Evolutionary conservation across 805 yeast genomes (phyloP), one percentile per base, ranked within the genome.

Genomic region (Jamesozyma rosinii): DNA sequence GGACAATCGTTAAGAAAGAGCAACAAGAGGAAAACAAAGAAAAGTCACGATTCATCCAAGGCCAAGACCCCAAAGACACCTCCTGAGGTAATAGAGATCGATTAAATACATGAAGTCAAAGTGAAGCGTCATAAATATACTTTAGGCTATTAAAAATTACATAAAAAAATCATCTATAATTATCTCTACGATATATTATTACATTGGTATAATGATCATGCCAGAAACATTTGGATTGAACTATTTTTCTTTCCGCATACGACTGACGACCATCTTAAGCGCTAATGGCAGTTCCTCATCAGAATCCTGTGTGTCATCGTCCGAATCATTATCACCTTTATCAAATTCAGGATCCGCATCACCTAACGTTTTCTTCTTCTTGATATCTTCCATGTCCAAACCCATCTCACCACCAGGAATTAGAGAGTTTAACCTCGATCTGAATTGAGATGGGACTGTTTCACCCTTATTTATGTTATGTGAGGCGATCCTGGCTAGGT

Each of bases 71-170:
- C 67, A 41, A 64, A 79, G 38, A 79, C 84, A 49, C 90, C 92
- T 0, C 90, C 92, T 0, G 94, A 85, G 46, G 73, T 76, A n/a
- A 84, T 83, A 42, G 86, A 83, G 58, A 82, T 85, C 48, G 95
- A 84, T 63, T 78, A 67, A 49, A 11, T 5, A 15, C n/a, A n/a
- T n/a, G n/a, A n/a, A n/a, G n/a, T n/a, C n/a, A n/a, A n/a, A n/a
- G n/a, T n/a, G n/a, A n/a, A n/a, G n/a, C n/a, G n/a, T n/a, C n/a
- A n/a, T n/a, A n/a, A n/a, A n/a, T n/a, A n/a, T n/a, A n/a, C n/a
- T n/a, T n/a, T n/a, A n/a, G n/a, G n/a, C n/a, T n/a, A n/a, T n/a
- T n/a, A n/a, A n/a, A n/a, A n/a, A n/a, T n/a, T n/a, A n/a, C n/a
- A n/a, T n/a, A n/a, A n/a, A n/a, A n/a, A n/a, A n/a, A n/a, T n/a